A percentile compares a stretch with the other conserved stretches of the same genome.
Conservation (phyloP, 192 early-diverging fungal genomes). For the Gonapodya sp. region DNA sequence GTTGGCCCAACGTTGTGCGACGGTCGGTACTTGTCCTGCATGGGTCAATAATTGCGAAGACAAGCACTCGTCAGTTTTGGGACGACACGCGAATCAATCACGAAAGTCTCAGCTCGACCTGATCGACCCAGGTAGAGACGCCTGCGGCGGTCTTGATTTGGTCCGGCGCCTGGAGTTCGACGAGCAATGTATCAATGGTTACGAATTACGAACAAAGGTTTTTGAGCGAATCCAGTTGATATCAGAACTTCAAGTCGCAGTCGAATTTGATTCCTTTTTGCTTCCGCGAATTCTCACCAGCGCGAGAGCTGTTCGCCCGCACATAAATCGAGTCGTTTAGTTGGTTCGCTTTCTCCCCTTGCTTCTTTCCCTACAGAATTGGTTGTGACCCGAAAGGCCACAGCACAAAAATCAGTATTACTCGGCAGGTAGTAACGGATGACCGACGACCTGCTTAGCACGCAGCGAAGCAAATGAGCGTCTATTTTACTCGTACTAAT, state of each 20-base stretch:
- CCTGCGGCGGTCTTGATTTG: not conserved
- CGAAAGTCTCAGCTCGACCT: not conserved
- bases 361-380: too few relatives aligned
- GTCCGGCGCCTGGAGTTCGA: not conserved
- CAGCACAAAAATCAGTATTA: too few relatives aligned
- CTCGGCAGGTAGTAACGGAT: too few relatives aligned
- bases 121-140: not conserved
- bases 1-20: constrained; percentile 41
- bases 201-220: not conserved
- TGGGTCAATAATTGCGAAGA: not conserved
- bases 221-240: not conserved
- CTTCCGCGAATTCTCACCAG: not conserved
- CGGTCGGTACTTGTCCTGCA: constrained; percentile 4
- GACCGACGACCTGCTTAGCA: too few relatives aligned
- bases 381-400: too few relatives aligned
- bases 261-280: too few relatives aligned
- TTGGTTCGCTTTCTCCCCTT: too few relatives aligned
- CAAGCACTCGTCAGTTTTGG: not conserved
- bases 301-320: not conserved
- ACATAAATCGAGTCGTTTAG: too few relatives aligned
- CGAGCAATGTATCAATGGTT: not conserved
- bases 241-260: not conserved
- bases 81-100: not conserved
- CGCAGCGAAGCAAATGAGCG: too few relatives aligned
- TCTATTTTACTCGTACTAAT: too few relatives aligned